Evolutionary conservation across 306 rosid genomes (phyloP).

Genomic region (Hippophae rhamnoides): DNA sequence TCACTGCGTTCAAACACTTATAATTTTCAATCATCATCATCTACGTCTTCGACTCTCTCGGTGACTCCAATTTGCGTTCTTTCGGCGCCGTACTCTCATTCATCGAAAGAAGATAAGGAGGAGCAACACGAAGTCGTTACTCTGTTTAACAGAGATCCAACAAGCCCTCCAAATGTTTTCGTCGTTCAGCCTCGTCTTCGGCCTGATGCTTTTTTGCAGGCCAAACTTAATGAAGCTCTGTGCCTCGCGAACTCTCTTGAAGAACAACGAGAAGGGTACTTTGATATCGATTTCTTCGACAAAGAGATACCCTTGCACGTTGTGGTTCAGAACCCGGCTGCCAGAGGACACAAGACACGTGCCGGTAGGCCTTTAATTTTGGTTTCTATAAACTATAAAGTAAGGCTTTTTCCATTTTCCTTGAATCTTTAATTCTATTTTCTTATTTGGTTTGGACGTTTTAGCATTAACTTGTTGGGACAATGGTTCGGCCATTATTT

Average conservation of each 20-base stretch:
- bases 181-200: slow-evolving; percentile 92
- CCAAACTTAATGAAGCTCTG: slow-evolving; percentile 87
- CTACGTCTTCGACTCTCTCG: slow-evolving; percentile 9
- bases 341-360: slow-evolving; percentile 52
- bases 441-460: not conserved
- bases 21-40: slow-evolving; percentile 5
- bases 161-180: slow-evolving; percentile 48
- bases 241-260: slow-evolving; percentile 83
- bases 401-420: not conserved
- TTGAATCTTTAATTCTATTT: not conserved
- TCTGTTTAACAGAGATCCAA: slow-evolving; percentile 29
- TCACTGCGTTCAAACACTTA: slow-evolving; percentile 9
- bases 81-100: slow-evolving; percentile 15
- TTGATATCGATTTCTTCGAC: slow-evolving; percentile 48
- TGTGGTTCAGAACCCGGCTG: slow-evolving; percentile 71
- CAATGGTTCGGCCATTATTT: too few relatives aligned
- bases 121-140: slow-evolving; percentile 18
- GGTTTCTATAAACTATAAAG: not conserved
- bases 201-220: slow-evolving; percentile 46
- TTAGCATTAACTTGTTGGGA: not conserved
- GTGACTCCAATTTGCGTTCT: slow-evolving; percentile 17
- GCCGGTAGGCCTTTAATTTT: slow-evolving; percentile 38
- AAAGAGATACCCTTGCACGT: slow-evolving; percentile 57
- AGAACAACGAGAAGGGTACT: slow-evolving; percentile 70
- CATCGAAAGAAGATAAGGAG: slow-evolving; percentile 32